Evolutionary conservation across 257 asterid species (phyloP), one percentile per base, ranked within the genome.

Genomic region (Solanum sitiens): DNA sequence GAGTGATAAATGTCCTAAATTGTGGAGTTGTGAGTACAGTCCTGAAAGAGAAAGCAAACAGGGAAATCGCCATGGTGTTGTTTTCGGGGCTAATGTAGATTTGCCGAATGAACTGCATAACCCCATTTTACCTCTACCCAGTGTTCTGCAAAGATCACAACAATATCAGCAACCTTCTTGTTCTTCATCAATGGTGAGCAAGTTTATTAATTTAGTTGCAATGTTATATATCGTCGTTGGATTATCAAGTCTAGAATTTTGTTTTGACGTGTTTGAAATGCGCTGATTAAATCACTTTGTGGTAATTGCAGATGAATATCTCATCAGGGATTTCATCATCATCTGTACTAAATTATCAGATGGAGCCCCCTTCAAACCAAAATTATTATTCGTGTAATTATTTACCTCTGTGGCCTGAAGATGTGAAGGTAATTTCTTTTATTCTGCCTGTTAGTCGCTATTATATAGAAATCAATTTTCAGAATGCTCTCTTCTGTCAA

Each of bases 321-420:
- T 91, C 94, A 85, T 86, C 95, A 9, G 94, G 92, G 87, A 94
- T 93, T 88, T 90, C 94, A 73, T 82, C 86, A 27, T 85, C 97
- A 30, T 89, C 98, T 77, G 91, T 89, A 53, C 33, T 90, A 47
- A 90, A 89, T 90, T 92, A 92, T 83, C 96, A 90, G 91, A 93
- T 91, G 92, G 99, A 96, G 99, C 99, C 95, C 99, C 99, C 98
- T 96, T 96, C 98, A 94, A 96, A 94, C 98, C 99, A 95, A 96
- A 96, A 89, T 89, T 90, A 87, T 87, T 92, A 88, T 56, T 89
- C 87, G 33, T 89, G 89, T 91, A 94, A 84, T 87, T 92, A 91
- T 63, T 68, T 90, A 25, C 92, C 92, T 37, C 87, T 90, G 79
- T 91, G 91, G 91, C 91, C 91, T 16, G 98, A 93, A 89, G 98